Evolutionary conservation across 805 yeast species (phyloP), one percentile per base, ranked within the genome.

Genomic region (Citeromyces nyonsensis): DNA sequence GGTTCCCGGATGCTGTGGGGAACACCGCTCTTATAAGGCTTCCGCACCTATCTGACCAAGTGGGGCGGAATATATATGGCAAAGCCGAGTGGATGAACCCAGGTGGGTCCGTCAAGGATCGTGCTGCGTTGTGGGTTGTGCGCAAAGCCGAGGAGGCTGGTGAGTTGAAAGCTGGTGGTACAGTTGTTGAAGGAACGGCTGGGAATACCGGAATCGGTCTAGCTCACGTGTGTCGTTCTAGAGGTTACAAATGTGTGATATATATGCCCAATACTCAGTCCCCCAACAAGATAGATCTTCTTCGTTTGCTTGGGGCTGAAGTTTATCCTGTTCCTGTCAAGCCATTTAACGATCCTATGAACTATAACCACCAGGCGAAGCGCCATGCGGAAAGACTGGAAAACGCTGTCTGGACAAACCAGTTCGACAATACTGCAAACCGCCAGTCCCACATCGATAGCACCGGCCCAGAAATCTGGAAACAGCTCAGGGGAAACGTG

Each of bases 181-280:
- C 94, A 2, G 70, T 84, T 22, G 86, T 84, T 11, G 95, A 84
- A 54, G 94, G 94, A 6, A 83, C 95, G 9, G 95, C 95, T 3
- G 95, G 95, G 24, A 84, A 84, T 56, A 84, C 95, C n/a, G 95
- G 95, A 11, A 84, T 84, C 42, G 95, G 95, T 1, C 58, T 84
- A 35, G 95, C 94, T 5, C 73, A 67, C 44, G 71, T 76, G 29
- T 81, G 93, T 49, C 62, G 94, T 25, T 68, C 86, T 31, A 70
- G 76, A 43, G 94, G 94, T 22, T 84, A 84, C 61, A 69, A 77
- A 35, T 73, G 91, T 51, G 73, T 84, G 32, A 79, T 84, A 36
- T 84, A 82, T 60, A 83, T 84, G 85, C 95, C 95, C 36, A 72
- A 84, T 53, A 82, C 94, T 2, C 94, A 83, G 52, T 70, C 91